phyloP scores from a whole-genome alignment of 768 basidiomycete genomes.

The Termitomyces sp. region DNA sequence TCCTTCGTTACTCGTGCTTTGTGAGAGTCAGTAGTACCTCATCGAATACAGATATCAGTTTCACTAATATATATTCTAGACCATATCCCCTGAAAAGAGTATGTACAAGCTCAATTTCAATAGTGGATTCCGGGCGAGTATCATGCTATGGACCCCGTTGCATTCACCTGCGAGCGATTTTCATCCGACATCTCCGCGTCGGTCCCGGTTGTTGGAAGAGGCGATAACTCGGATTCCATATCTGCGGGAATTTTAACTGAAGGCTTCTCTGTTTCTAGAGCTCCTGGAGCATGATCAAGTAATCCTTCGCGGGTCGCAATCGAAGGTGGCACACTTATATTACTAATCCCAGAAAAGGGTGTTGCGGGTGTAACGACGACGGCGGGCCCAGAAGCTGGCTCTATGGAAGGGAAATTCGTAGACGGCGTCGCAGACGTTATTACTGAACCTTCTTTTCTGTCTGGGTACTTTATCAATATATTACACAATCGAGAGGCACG shows the following conservation, averaged over 20 bases:
- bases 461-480: slow-evolving; percentile 11
- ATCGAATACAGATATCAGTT: slow-evolving; percentile 12
- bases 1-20: slow-evolving; percentile 17
- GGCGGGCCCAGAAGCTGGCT: slow-evolving; percentile 3
- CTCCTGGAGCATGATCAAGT: slow-evolving; percentile 4
- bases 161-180: neutral
- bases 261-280: slow-evolving; percentile 10
- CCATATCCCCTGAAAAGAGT: neutral
- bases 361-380: slow-evolving; percentile 6
- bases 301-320: slow-evolving; percentile 6
- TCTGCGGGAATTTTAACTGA: neutral
- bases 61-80: slow-evolving; percentile 2
- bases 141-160: neutral
- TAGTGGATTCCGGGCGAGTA: neutral
- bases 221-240: neutral
- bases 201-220: slow-evolving; percentile 3
- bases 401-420: slow-evolving; percentile 9
- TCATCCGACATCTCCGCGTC: slow-evolving; percentile 17
- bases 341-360: neutral
- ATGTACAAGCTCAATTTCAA: neutral
- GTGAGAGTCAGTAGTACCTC: slow-evolving; percentile 15
- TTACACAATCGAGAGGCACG: slow-evolving; percentile 2
- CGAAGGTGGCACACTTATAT: slow-evolving; percentile 11
- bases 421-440: slow-evolving; percentile 6
- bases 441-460: slow-evolving; percentile 10